A percentile compares a stretch with the other conserved stretches of the same genome.
phyloP scores from a whole-genome alignment of 2,329 filamentous ascomycete genomes.

The Apiospora saccharicola region DNA sequence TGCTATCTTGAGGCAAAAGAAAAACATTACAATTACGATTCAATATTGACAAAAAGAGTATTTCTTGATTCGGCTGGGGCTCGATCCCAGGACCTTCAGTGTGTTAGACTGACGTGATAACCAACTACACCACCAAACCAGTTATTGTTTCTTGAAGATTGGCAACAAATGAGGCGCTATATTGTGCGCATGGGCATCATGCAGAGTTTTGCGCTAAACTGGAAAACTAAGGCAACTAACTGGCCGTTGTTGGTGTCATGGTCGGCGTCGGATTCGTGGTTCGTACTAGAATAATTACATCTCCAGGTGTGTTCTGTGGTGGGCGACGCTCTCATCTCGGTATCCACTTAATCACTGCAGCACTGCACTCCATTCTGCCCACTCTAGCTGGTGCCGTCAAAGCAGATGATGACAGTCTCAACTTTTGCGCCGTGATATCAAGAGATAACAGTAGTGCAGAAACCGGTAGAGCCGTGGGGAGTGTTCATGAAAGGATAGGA shows the following conservation, averaged over 20 bases:
- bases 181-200: background rate
- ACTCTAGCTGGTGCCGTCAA: background rate
- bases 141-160: background rate
- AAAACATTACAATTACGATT: background rate
- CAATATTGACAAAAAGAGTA: background rate
- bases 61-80: slow-evolving; percentile 30
- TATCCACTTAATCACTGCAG: background rate
- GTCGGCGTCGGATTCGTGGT: background rate
- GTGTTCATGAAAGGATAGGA: background rate
- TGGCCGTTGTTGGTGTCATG: background rate
- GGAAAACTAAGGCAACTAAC: background rate
- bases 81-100: slow-evolving; percentile 48
- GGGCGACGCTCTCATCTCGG: background rate
- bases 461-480: background rate
- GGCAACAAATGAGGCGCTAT: background rate
- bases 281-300: background rate
- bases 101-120: slow-evolving; percentile 59
- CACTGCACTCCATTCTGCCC: background rate
- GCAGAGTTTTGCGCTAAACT: background rate
- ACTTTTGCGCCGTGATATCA: background rate
- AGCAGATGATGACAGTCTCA: background rate
- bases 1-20: background rate
- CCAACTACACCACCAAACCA: slow-evolving; percentile 47
- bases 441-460: background rate
- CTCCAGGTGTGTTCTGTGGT: background rate